These are phyloP conservation scores for Suillus ampliporus DNA, from an alignment of 768 basidiomycete species.

Conservation along the genomic window DNA sequence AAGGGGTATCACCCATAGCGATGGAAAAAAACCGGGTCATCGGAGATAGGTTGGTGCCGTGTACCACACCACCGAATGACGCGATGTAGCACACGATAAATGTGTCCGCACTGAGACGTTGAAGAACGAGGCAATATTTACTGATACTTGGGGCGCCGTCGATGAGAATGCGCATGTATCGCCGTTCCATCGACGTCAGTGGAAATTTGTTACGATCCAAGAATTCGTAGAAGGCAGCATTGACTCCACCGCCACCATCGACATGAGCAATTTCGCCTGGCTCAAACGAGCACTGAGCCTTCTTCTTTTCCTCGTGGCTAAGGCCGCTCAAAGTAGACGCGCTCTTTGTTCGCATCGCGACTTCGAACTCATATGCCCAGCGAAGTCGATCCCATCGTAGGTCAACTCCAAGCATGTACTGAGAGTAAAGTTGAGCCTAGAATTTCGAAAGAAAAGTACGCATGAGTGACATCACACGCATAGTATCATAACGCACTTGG, in stretches of 20 bases:
- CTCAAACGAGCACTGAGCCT: conserved; percentile 8
- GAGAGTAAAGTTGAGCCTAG: conserved; percentile 1
- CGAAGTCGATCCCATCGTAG: conserved; percentile 18
- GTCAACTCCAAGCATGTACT: conserved; percentile 15
- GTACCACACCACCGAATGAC: conserved; percentile 38
- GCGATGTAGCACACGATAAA: conserved; percentile 46
- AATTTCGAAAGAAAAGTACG: background rate
- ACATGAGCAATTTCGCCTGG: conserved; percentile 20
- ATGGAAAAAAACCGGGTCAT: conserved; percentile 41
- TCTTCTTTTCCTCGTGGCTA: conserved; percentile 6
- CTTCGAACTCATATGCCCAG: conserved; percentile 17
- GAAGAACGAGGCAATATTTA: conserved; percentile 41
- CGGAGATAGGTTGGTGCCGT: conserved; percentile 27
- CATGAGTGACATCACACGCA: background rate
- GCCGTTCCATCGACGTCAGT: conserved; percentile 10
- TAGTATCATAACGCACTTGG: background rate
- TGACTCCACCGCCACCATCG: conserved; percentile 15
- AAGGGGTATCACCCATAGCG: conserved; percentile 37
- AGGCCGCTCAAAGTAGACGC: conserved; percentile 5
- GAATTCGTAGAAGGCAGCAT: conserved; percentile 16
- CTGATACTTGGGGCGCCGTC: conserved; percentile 3
- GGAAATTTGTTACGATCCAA: conserved; percentile 5
- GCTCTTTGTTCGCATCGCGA: conserved; percentile 12
- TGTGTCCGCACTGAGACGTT: conserved; percentile 29
- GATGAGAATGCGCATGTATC: background rate